Percentiles rank a stretch among this genome's conserved stretches.
Conservation (phyloP, 2,329 filamentous ascomycete species). For the Davidsoniella virescens region DNA sequence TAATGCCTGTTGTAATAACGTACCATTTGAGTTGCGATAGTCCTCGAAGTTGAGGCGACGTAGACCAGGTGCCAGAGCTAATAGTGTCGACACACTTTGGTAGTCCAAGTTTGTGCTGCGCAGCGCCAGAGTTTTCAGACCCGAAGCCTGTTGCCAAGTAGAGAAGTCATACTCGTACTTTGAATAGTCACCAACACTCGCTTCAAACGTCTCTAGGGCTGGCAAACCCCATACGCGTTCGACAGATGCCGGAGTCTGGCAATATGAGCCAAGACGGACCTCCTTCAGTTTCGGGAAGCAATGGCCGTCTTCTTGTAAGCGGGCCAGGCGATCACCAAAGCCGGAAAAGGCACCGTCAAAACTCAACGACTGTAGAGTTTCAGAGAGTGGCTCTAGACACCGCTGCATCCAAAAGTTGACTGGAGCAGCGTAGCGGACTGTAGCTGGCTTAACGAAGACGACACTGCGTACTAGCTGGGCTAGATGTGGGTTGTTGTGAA, state of each 20-base stretch:
- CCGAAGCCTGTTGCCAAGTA: background rate
- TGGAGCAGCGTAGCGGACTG: background rate
- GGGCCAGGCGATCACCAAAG: slow-evolving; percentile 3
- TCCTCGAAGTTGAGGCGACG: slow-evolving; percentile 8
- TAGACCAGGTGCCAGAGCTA: slow-evolving; percentile 5
- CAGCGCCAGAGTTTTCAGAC: background rate
- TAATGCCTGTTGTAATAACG: background rate
- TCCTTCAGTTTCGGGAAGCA: slow-evolving; percentile 4
- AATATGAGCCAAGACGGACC: slow-evolving; percentile 4
- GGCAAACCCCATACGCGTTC: slow-evolving; percentile 6
- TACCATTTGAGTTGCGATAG: slow-evolving; percentile 9
- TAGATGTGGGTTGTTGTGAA: slow-evolving; percentile 6
- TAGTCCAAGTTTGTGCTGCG: slow-evolving; percentile 8
- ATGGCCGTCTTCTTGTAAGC: background rate
- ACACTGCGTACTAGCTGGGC: slow-evolving; percentile 7
- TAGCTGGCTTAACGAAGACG: background rate
- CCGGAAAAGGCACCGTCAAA: slow-evolving; percentile 8
- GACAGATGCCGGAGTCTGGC: slow-evolving; percentile 2
- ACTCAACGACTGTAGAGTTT: slow-evolving; percentile 2
- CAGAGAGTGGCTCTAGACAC: slow-evolving; percentile 6
- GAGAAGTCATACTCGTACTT: slow-evolving; percentile 6
- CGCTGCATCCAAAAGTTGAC: slow-evolving; percentile 10
- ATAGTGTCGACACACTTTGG: slow-evolving; percentile 5
- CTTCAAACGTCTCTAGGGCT: slow-evolving; percentile 1
- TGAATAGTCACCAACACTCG: slow-evolving; percentile 5